A percentile compares a stretch with the other conserved stretches of the same genome.
These are phyloP conservation scores for Candolleomyces aberdarensis DNA, from an alignment of 768 basidiomycete genomes.

Conservation along the genomic window DNA sequence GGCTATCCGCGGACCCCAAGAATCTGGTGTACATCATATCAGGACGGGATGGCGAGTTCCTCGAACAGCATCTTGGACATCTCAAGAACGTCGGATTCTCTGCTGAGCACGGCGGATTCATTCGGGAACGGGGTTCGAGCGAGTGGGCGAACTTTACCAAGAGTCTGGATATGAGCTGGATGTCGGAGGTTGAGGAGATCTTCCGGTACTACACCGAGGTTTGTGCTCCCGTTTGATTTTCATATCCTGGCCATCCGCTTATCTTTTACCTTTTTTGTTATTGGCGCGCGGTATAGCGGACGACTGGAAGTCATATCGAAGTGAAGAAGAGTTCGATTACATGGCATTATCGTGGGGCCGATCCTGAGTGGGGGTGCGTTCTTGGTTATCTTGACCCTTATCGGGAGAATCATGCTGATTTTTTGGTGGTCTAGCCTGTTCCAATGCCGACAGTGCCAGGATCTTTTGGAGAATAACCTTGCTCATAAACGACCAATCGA, in stretches of 20 bases:
- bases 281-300: slow-evolving; percentile 48
- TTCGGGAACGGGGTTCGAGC: slow-evolving; percentile 62
- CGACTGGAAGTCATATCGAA: slow-evolving; percentile 95
- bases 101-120: slow-evolving; percentile 95
- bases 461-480: slow-evolving; percentile 91
- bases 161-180: slow-evolving; percentile 95
- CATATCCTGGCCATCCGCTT: not conserved
- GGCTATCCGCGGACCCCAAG: slow-evolving; percentile 72
- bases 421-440: slow-evolving; percentile 51
- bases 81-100: slow-evolving; percentile 81
- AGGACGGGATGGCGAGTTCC: slow-evolving; percentile 89
- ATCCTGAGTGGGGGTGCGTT: slow-evolving; percentile 90
- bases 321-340: slow-evolving; percentile 97
- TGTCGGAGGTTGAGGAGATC: slow-evolving; percentile 91
- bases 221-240: slow-evolving; percentile 16
- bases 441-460: slow-evolving; percentile 96
- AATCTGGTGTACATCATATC: slow-evolving; percentile 98
- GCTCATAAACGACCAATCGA: slow-evolving; percentile 94
- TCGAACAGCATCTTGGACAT: slow-evolving; percentile 89
- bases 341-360: slow-evolving; percentile 92
- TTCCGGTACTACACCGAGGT: slow-evolving; percentile 96
- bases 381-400: slow-evolving; percentile 25
- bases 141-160: slow-evolving; percentile 91
- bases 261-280: not conserved
- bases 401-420: slow-evolving; percentile 4